Evolutionary conservation across 116 monocot genomes (phyloP).

Genomic region (Cymodocea nodosa): DNA sequence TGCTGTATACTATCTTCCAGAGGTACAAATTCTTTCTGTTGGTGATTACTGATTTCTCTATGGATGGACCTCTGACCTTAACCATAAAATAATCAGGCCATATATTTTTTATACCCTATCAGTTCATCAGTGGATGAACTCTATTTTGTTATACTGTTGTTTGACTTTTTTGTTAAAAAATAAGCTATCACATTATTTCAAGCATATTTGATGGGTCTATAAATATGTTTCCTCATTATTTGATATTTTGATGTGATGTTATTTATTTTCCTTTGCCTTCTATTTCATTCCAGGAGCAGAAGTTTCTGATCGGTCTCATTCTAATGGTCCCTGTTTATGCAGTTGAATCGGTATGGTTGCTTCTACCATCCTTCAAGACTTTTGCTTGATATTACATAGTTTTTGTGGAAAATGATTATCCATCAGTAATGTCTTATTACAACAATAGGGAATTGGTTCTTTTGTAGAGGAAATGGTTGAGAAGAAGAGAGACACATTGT

Average conservation of each 20-base stretch:
- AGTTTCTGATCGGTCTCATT: constrained; percentile 94
- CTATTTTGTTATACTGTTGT: no score
- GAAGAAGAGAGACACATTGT: no score
- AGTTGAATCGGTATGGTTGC: constrained; percentile 68
- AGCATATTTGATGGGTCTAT: neutral
- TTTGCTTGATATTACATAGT: neutral
- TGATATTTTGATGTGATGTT: neutral
- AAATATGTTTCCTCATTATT: neutral
- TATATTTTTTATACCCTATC: no score
- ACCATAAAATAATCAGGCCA: neutral
- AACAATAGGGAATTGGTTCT: neutral
- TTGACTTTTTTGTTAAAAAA: no score
- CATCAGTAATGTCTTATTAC: neutral
- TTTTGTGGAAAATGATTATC: neutral
- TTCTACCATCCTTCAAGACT: neutral
- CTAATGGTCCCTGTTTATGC: constrained; percentile 97
- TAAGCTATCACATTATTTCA: no score
- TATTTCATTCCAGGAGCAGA: constrained; percentile 72
- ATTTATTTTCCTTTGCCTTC: neutral
- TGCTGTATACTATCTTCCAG: constrained; percentile 76
- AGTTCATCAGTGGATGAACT: no score
- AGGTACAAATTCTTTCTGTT: constrained; percentile 32
- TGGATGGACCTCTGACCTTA: neutral
- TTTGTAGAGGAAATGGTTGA: no score
- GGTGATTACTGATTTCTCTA: neutral